Evolutionary conservation across 768 basidiomycete genomes (phyloP).

Genomic region (Cystofilobasidium capitatum): DNA sequence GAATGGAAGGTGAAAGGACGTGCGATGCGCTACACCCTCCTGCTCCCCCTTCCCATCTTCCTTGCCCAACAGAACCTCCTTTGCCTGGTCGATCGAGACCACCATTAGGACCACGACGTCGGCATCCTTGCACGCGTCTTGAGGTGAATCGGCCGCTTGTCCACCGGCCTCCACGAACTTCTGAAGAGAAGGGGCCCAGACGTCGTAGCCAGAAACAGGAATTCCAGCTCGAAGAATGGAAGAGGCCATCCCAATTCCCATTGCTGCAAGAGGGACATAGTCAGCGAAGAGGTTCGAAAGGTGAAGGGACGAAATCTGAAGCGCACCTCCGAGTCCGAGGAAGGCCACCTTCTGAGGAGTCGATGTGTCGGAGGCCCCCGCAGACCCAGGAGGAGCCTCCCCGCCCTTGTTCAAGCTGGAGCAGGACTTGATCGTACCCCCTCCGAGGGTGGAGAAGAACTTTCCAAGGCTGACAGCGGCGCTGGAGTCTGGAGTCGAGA

Average conservation of each 20-base stretch:
- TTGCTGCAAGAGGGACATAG: neutral
- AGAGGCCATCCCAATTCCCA: conserved; percentile 31
- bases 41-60: neutral
- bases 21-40: conserved; percentile 9
- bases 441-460: conserved; percentile 6
- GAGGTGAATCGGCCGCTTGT: conserved; percentile 22
- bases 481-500: neutral
- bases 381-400: neutral
- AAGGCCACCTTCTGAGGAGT: conserved; percentile 31
- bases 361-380: neutral
- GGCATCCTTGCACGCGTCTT: conserved; percentile 26
- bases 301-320: neutral
- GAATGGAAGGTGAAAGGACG: neutral
- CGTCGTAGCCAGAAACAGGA: conserved; percentile 31
- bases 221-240: conserved; percentile 30
- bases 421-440: neutral
- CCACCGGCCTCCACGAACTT: conserved; percentile 31
- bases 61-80: conserved; percentile 20
- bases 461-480: conserved; percentile 12
- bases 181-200: conserved; percentile 28
- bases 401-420: neutral
- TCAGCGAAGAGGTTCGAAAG: neutral
- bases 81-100: conserved; percentile 20
- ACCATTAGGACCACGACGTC: conserved; percentile 31
- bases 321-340: conserved; percentile 32